Percentiles rank a stretch among this genome's conserved stretches.
Evolutionary conservation across 179 eudicot species (phyloP).

Genomic region (Drosera spatulata): DNA sequence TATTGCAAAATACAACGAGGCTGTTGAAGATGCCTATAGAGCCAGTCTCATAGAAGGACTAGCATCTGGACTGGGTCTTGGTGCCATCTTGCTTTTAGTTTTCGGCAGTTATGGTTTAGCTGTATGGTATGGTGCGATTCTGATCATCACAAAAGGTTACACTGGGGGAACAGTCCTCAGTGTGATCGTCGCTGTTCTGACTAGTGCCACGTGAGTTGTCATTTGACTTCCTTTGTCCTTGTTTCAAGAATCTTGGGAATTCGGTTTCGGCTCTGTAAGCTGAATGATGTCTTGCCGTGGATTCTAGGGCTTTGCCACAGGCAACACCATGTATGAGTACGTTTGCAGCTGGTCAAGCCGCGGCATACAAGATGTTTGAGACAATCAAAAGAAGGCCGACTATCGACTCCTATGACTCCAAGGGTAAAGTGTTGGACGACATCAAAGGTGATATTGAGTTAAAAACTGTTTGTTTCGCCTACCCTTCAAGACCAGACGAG

Average conservation of each 20-base stretch:
- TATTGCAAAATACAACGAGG: constrained; percentile 23
- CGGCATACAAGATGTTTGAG: constrained; percentile 56
- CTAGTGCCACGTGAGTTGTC: constrained; percentile 32
- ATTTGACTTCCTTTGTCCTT: neutral
- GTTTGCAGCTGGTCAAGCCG: constrained; percentile 51
- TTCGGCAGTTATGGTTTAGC: constrained; percentile 31
- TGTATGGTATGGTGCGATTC: constrained; percentile 35
- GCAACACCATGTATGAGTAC: constrained; percentile 36
- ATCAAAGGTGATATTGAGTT: constrained; percentile 45
- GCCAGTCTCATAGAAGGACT: constrained; percentile 32
- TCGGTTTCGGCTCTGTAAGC: neutral
- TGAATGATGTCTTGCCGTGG: neutral
- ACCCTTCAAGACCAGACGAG: constrained; percentile 42
- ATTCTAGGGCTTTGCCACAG: constrained; percentile 36
- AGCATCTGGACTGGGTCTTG: constrained; percentile 31
- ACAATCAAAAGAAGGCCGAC: constrained; percentile 44
- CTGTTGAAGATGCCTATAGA: constrained; percentile 19
- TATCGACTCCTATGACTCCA: constrained; percentile 33
- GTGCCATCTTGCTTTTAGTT: constrained; percentile 17
- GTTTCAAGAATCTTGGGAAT: neutral
- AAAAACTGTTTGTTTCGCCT: constrained; percentile 37
- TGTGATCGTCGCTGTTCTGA: constrained; percentile 26
- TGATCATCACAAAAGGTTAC: constrained; percentile 21
- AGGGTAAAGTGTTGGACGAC: constrained; percentile 35
- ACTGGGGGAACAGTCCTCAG: constrained; percentile 28